Evolutionary conservation across 257 asterid genomes (phyloP), one percentile per base, ranked within the genome.

Genomic region (Salvia hispanica): DNA sequence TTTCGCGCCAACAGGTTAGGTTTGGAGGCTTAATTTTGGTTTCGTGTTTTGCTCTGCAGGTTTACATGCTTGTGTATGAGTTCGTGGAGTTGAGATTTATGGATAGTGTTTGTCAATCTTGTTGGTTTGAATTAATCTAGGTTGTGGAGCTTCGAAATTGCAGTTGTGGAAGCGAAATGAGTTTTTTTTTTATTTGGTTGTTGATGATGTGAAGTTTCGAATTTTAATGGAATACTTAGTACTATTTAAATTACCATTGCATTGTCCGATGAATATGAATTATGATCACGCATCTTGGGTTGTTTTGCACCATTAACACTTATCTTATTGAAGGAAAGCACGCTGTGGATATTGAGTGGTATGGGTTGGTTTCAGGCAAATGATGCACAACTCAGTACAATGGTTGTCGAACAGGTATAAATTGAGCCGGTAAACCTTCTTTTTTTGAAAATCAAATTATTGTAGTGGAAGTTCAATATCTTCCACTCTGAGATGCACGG

Each of bases 381-480:
- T 85, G 99, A 94, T 78, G 97, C 97, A 54, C 97, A 94, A 55
- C 99, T 94, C 72, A 91, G 99, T 85, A 94, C 97, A 16, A 91
- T 94, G 99, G 97, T 94, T 18, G 89, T 91, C 6, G 97, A 94
- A 78, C 99, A 94, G 97, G 99, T 93, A 75, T 61, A 45, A 52
- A 58, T 54, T 65, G 68, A 52, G 44, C 59, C 68, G 53, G 60
- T 60, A 48, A 44, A 48, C 72, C 56, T 71, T 72, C 57, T 48
- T 45, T n/a, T 55, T 37, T 25, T 25, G 31, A 25, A 47, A 8
- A 48, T 60, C 42, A 39, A 57, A 47, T 43, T 42, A 47, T 57
- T 13, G 16, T 54, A 59, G 8, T 45, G 63, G 62, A 58, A 34
- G 62, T 40, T 36, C 36, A 55, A 7, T 67, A 15, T 63, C 58